Percentiles rank a stretch among this genome's conserved stretches.
Conservation (phyloP, 768 basidiomycete species). For the Lyophyllum decastes region DNA sequence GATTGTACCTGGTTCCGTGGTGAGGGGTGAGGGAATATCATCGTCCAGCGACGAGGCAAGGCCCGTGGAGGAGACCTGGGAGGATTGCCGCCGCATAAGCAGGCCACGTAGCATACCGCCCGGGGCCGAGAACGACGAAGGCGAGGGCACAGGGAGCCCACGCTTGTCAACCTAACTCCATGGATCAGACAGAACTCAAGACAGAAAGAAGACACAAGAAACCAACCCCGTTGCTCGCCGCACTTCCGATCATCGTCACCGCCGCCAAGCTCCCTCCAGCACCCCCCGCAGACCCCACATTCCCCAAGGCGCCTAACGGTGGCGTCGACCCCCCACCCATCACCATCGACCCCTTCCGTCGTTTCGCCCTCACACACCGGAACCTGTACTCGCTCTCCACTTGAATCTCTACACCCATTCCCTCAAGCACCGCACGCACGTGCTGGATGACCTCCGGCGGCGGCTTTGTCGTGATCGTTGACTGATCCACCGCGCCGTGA, state of each 20-base stretch:
- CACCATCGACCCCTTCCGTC: slow-evolving; percentile 54
- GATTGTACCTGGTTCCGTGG: slow-evolving; percentile 42
- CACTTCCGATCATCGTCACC: slow-evolving; percentile 76
- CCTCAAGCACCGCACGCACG: slow-evolving; percentile 74
- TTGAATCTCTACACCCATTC: slow-evolving; percentile 90
- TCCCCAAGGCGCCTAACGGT: slow-evolving; percentile 31
- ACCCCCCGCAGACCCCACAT: slow-evolving; percentile 29
- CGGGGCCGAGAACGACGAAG: slow-evolving; percentile 64
- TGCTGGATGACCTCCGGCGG: slow-evolving; percentile 90
- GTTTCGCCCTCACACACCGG: slow-evolving; percentile 80
- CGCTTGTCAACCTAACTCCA: slow-evolving; percentile 78
- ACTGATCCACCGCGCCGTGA: slow-evolving; percentile 90
- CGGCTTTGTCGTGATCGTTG: slow-evolving; percentile 79
- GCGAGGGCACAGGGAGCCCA: slow-evolving; percentile 82
- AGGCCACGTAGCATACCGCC: slow-evolving; percentile 86
- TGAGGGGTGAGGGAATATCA: slow-evolving; percentile 38
- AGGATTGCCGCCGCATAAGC: slow-evolving; percentile 88
- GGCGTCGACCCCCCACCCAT: slow-evolving; percentile 36
- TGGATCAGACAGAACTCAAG: slow-evolving; percentile 3
- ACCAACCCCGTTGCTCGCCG: slow-evolving; percentile 86
- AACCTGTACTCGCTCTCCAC: slow-evolving; percentile 91
- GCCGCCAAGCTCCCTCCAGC: slow-evolving; percentile 54
- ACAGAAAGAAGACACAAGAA: slow-evolving; percentile 12
- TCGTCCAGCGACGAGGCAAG: slow-evolving; percentile 44
- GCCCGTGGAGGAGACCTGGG: slow-evolving; percentile 58